Base-by-base conservation (phyloP, 257 asterid species). In the Solanum peruvianum region DNA sequence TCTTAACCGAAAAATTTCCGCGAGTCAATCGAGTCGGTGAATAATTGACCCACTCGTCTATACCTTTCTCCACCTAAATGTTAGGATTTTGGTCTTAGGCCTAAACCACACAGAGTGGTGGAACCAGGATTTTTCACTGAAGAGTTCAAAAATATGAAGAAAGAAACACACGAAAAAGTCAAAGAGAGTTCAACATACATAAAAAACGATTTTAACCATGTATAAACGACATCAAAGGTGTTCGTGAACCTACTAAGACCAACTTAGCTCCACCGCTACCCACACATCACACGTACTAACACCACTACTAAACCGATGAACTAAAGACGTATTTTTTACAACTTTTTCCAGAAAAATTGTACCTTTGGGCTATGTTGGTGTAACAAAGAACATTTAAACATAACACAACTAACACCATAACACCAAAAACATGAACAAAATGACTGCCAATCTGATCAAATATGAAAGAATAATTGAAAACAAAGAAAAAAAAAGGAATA, bases 361-460 rank as follows among this genome's bases (percentile, higher is more conserved):
- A 37, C 52, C 20, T 73, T 35, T 20, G 20, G 31, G 15, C 31
- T 6, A 21, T 78, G 15, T 23, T 25, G 3, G 60, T 18, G 62
- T 45, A 73, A 78, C 64, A 82, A 67, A 76, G 58, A 86, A 71
- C 42, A 86, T 21, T 21, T 11, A 14, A n/a, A 81, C 15, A 86
- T 35, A 87, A 41, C 78, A 45, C 7, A 37, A 37, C 39, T 37
- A 78, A 69, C 39, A 60, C 82, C 85, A 66, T 47, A 60, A 82
- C 67, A 80, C 77, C 41, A 86, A 42, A 88, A 83, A 78, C 67
- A 85, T 78, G 89, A 86, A 83, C 29, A 88, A 91, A 92, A 89
- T 92, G 99, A 95, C 96, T 96, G 99, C 97, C 95, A 87, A 91
- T 92, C 92, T 90, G 89, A 91, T 90, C 92, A 93, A 66, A 93